phyloP scores from a whole-genome alignment of 257 asterid genomes.

The Echites panduratus region DNA sequence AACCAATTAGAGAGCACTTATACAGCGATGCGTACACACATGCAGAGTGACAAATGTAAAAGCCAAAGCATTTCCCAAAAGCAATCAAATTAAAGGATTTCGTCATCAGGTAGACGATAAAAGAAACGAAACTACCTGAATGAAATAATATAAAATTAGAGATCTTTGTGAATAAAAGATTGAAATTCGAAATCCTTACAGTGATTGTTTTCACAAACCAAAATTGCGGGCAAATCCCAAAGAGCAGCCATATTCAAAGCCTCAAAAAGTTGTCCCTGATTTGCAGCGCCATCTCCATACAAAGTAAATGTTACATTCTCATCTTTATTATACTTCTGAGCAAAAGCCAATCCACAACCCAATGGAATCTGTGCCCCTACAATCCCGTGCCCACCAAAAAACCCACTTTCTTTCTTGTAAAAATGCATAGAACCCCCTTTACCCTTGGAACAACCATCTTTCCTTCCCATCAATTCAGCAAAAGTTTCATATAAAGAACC shows the following conservation, averaged over 20 bases:
- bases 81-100: neutral
- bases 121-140: neutral
- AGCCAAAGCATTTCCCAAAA: neutral
- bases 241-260: slow-evolving; percentile 96
- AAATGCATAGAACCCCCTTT: slow-evolving; percentile 99
- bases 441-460: slow-evolving; percentile 83
- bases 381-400: slow-evolving; percentile 95
- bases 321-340: slow-evolving; percentile 88
- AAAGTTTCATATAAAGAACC: slow-evolving; percentile 62
- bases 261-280: slow-evolving; percentile 96
- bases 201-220: slow-evolving; percentile 97
- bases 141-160: neutral
- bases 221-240: slow-evolving; percentile 93
- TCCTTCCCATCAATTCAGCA: slow-evolving; percentile 90
- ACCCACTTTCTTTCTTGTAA: slow-evolving; percentile 74
- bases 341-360: slow-evolving; percentile 87
- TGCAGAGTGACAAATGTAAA: neutral
- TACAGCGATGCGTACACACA: neutral
- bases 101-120: neutral
- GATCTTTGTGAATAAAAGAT: slow-evolving; percentile 4
- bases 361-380: slow-evolving; percentile 96
- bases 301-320: slow-evolving; percentile 71
- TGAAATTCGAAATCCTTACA: slow-evolving; percentile 40
- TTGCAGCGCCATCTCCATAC: slow-evolving; percentile 98
- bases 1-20: slow-evolving; percentile 13